Base-by-base conservation (phyloP, 371 early-diverging fungal genomes). In the Circinella umbellata region DNA sequence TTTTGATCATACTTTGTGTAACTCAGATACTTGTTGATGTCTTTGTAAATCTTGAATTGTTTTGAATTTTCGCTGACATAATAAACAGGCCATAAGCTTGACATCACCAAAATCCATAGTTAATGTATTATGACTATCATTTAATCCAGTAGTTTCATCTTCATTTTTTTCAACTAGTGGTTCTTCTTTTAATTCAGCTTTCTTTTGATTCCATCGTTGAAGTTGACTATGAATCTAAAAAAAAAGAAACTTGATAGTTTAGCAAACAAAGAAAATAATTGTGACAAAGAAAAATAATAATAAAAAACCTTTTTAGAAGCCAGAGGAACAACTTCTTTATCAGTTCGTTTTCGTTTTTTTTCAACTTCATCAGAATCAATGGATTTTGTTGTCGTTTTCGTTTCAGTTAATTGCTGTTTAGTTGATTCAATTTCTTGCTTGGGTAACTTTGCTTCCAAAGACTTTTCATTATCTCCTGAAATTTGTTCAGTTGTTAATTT, bases 61-160 rank as follows among this genome's bases (percentile, higher is more conserved):
- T 69, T 90, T 91, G 69, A 92, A 86, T 48, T 87, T 87, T n/a
- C 92, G 79, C 71, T 92, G 89, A 67, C 92, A 92, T 10, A 92
- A 73, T 8, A 92, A 60, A 69, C 92, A 92, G 35, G 88, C 87
- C 67, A 82, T 74, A 18, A 85, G 62, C 13, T 69, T 68, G 35
- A 86, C 64, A 68, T 90, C 89, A 48, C 81, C 66, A 65, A 84
- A 81, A 42, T 86, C 81, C 13, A 53, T 9, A 3, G 11, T 83
- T 74, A 27, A 78, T 42, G 42, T 42, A 42, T 11, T 11, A 42
- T 42, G 1, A 42, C 49, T 37, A 8, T 75, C 83, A 8, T 72
- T 63, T 10, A 75, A 71, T 14, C 66, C n/a, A 11, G 80, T 71
- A 64, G 62, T 27, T n/a, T 55, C 57, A 17, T 64, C 69, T 18